Evolutionary conservation across 345 rosid species (phyloP).

Genomic region (Arabis alpina): DNA sequence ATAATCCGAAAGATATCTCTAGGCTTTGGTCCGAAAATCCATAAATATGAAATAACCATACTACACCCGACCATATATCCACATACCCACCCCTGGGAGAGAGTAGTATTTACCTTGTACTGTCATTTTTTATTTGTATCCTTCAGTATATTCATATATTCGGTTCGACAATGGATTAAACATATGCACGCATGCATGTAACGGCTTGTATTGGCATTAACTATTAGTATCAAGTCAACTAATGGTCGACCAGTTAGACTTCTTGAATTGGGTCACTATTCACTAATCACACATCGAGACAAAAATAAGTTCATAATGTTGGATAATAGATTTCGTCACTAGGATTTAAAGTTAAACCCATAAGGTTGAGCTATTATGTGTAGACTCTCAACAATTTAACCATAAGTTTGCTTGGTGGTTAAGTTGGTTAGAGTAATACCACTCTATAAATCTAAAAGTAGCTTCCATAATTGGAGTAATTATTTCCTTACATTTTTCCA

Average conservation of each 20-base stretch:
- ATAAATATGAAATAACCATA: too few species aligned
- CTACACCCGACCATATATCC: too few species aligned
- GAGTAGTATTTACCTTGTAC: too few species aligned
- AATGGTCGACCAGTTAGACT: neutral
- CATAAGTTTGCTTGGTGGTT: neutral
- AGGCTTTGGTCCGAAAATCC: too few species aligned
- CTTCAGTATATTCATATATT: neutral
- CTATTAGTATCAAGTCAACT: neutral
- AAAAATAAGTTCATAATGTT: too few species aligned
- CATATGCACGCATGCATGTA: too few species aligned
- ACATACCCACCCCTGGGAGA: too few species aligned
- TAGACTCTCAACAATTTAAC: neutral
- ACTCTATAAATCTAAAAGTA: neutral
- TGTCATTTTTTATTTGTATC: neutral
- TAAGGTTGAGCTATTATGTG: neutral
- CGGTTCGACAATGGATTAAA: too few species aligned
- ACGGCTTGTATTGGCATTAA: too few species aligned
- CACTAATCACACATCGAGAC: too few species aligned
- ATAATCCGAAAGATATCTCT: too few species aligned
- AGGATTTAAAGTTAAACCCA: neutral
- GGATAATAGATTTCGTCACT: neutral
- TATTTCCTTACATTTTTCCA: neutral
- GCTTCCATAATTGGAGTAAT: constrained; percentile 1
- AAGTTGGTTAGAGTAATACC: neutral
- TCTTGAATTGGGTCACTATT: too few species aligned